Evolutionary conservation across 1,139 yeast genomes (phyloP), one percentile per base, ranked within the genome.

Genomic region (Zygoascus hellenicus): DNA sequence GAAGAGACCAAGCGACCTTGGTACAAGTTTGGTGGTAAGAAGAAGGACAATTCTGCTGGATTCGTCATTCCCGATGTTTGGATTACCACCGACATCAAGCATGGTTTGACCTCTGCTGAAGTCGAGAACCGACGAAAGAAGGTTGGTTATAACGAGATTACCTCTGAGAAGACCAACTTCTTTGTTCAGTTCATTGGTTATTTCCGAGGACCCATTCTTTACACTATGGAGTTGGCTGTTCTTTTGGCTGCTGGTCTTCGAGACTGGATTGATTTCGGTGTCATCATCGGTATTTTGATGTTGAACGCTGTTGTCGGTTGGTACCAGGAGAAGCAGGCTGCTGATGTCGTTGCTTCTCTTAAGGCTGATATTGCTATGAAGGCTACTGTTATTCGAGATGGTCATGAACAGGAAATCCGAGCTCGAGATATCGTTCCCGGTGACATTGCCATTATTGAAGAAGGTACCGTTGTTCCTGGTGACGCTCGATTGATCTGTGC

Each of bases 301-400:
- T 75, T 78, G 46, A 65, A 65, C 61, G 68, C 83, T 55, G 70
- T 71, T 58, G 83, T 78, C 62, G 83, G 83, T 74, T 78, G 80
- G 75, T 75, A 78, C 62, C 83, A 78, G 71, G 83, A 78, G 72
- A 77, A 74, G 74, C 86, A 88, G 77, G 96, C 96, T 59, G 96
- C 95, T 75, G 88, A 95, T 58, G 89, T 87, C 76, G 96, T 88
- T 60, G 96, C 88, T 55, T 95, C 87, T 68, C 82, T 88, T 72
- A 88, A 88, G 80, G 89, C 88, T 72, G 87, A 95, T 65, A 76
- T 87, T 64, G 95, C 96, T 59, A 84, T 86, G 83, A 69, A 86
- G 70, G 96, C 96, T 64, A 70, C 76, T 59, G 90, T 86, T 64
- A 77, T 88, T 66, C 83, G 96, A 78, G 85, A 85, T 68, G 95